Base-by-base conservation (phyloP, 2,329 filamentous ascomycete species). In the Cercospora zeina region DNA sequence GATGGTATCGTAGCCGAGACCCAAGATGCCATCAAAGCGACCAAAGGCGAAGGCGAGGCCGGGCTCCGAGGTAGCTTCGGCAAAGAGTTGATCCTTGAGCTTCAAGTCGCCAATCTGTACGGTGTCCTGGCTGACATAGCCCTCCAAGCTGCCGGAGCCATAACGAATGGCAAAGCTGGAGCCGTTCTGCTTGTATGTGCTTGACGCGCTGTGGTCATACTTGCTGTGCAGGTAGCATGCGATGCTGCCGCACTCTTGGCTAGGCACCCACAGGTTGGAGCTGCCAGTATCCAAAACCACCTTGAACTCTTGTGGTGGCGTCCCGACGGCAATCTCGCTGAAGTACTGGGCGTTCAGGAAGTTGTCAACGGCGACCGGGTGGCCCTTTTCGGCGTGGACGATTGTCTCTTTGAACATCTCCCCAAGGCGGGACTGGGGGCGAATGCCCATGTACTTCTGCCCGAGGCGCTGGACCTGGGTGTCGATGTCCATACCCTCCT, bases 261-360 rank as follows among this genome's bases (percentile, higher is more conserved):
- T 96, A 39, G 96, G 96, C 64, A 99, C 93, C 96, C 96, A 99
- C 67, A 99, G 86, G 83, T 99, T 99, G 77, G 95, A 97, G 84
- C 92, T 97, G 73, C 95, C 95, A 30, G 95, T 99, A 78, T 99
- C 95, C 68, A 99, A 89, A 68, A 99, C 89, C 70, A 99, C 96
- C 86, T 99, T 99, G 87, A 99, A 99, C 70, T 81, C 84, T 82
- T 99, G 95, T 34, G 95, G 88, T 68, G 95, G 95, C 54, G 88
- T 93, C 68, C 95, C 95, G 77, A 99, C 86, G 71, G 87, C 85
- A 77, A 99, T 97, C 79, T 97, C 92, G 70, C 93, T 96, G 86
- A 96, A 99, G 84, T 99, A 99, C 81, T 99, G 95, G 63, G 95
- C 95, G 75, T 99, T 99, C 82, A 97, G 82, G 82, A 97, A 99